Evolutionary conservation across 441 rosid genomes (phyloP), one percentile per base, ranked within the genome.

Genomic region (Adansonia gregorii): DNA sequence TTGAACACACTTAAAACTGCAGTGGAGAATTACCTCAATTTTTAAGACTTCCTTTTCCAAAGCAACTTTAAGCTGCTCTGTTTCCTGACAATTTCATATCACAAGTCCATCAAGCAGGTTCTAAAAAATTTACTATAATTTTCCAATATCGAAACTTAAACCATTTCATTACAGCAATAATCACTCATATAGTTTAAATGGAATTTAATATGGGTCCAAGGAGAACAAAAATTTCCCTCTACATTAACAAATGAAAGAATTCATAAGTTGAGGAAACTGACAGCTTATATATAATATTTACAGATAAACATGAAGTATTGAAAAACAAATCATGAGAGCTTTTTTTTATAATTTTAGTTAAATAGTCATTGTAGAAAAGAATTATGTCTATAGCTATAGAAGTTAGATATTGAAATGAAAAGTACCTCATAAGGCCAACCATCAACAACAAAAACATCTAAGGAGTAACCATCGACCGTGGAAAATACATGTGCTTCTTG

Each of bases 401-500:
- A 67, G 52, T 35, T n/a, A 20, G 59, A 5, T 20, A 65, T 66
- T 56, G 68, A 67, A 49, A 46, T 2, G n/a, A 68, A 43, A 54
- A 55, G 20, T 85, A 91, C 95, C 95, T 91, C 93, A 74, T 74
- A 89, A 3, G 91, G 92, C 95, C 95, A 91, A 74, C 95, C 93
- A 76, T 91, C 93, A 81, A 91, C 95, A 74, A 91, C 95, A 83
- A 91, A 91, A 73, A 89, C 93, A 84, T 89, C 95, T 51, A 91
- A 81, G 14, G 95, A 91, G 81, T 80, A 91, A 49, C 95, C 95
- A 80, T 91, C 92, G 4, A 80, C 83, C 24, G 93, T 91, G 61
- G 93, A 91, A 83, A 91, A 91, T 17, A 86, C 93, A 81, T 91
- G 95, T 22, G 95, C 95, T 83, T 91, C 95, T 81, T 86, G 92